Base-by-base conservation (phyloP, 116 monocot genomes). In the Zostera marina region DNA sequence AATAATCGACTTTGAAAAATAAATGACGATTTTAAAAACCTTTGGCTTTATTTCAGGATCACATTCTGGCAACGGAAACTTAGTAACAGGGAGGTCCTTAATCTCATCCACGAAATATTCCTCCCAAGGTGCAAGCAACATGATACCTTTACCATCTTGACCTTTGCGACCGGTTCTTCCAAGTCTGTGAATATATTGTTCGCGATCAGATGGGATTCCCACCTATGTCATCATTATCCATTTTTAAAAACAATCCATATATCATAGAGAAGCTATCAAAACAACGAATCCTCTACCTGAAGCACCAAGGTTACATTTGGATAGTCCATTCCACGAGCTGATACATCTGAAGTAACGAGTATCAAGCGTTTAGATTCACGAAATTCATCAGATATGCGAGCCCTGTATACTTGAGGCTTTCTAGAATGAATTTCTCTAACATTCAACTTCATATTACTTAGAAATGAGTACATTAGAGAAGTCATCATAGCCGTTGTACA, bases 241-340 rank as follows among this genome's bases (percentile, higher is more conserved):
- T 32, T 32, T 32, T 32, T 17, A 49, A 49, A 49, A 49, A 49
- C 6, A 3, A 49, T 49, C 8, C 12, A 51, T 51, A 10, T 51
- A 48, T 7, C 17, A 8, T 48, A 16, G 8, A 7, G 47, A 15
- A 49, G 49, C 49, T 12, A 51, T 21, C 20, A 9, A 17, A 51
- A 49, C 8, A 51, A n/a, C 0, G 49, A 9, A 20, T 17, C 10
- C 1, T 15, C n/a, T 72, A 94, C 94, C 89, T 96, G 94, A 64
- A 96, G 71, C 26, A 96, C 94, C n/a, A 89, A 68, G 44, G 89
- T 96, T 48, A 96, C 94, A 78, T 85, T 85, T 71, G 94, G 94
- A 74, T 96, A 96, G 72, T 96, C 75, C 61, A 88, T 63, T 52
- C 89, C 88, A 48, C 89, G 85, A 44, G 81, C 65, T 11, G 89